These are phyloP conservation scores for Sindora glabra DNA, from an alignment of 306 rosid species.

Conservation along the genomic window DNA sequence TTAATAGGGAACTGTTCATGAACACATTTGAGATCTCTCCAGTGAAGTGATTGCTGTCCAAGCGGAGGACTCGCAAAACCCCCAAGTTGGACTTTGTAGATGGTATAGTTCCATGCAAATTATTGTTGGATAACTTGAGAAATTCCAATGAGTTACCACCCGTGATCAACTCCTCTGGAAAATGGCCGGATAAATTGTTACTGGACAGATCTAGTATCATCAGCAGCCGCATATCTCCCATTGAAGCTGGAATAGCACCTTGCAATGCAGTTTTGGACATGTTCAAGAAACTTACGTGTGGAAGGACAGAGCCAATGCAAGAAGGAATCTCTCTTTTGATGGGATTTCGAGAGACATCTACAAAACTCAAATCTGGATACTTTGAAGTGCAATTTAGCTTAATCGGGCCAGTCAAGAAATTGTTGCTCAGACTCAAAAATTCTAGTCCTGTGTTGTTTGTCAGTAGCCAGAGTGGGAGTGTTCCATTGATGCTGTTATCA, in stretches of 20 bases:
- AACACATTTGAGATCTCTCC: neutral
- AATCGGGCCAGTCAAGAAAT: neutral
- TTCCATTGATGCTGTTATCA: neutral
- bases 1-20: neutral
- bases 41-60: neutral
- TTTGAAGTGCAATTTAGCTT: neutral
- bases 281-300: neutral
- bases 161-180: neutral
- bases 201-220: neutral
- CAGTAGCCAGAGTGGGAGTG: conserved; percentile 8
- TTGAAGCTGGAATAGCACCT: conserved; percentile 6
- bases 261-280: conserved; percentile 7
- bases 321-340: neutral
- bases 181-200: neutral
- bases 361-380: neutral
- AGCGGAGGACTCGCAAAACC: neutral
- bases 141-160: neutral
- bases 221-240: neutral
- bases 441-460: conserved; percentile 8
- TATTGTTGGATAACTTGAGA: conserved; percentile 5
- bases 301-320: neutral
- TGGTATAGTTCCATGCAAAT: neutral
- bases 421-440: neutral
- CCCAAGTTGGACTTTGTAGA: neutral
- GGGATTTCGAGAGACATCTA: conserved; percentile 8